Evolutionary conservation across 1,284 basidiomycete genomes (phyloP), one percentile per base, ranked within the genome.

Genomic region (Trichosporon inkin): DNA sequence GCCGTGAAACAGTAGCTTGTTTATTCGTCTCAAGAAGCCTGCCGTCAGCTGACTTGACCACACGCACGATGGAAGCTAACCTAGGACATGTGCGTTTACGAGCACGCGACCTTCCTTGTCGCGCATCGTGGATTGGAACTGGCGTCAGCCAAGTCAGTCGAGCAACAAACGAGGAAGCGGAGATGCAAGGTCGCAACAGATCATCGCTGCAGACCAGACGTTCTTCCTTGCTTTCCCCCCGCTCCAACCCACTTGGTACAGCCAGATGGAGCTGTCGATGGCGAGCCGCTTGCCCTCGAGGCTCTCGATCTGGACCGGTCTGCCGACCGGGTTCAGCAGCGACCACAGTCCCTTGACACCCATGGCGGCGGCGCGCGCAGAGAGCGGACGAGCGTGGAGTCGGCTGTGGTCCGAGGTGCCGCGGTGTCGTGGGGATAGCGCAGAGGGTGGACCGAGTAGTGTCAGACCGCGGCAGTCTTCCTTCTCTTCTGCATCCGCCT

Each of bases 241-340:
- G 7, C 19, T 13, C 13, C 0, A 10, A 52, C 71, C 38, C 24
- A 78, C 78, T 62, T 79, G 78, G 58, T 99, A 99, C 62, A 99
- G 88, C 96, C 96, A 99, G 68, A 99, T 97, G 66, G 92, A 97
- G 3, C 93, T 97, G 80, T 99, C 96, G 66, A 99, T 98, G 0
- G 93, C 93, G 79, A 97, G 85, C 4, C 86, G 81, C 75, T 92
- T 93, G 24, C 91, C 90, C 71, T 93, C 92, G 76, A 94, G 84
- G 1, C 88, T 92, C 79, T 97, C 93, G 57, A 96, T 82, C 91
- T 90, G 84, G 61, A 93, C 88, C 58, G 93, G 89, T 67, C 92
- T 83, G 53, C 91, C 92, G 41, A 94, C 91, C 10, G 93, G 93
- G 19, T 85, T 84, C 59, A 97, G 81, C n/a, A 97, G 85, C 62